Evolutionary conservation across 164 flowering plant genomes (phyloP), one percentile per base, ranked within the genome.

Genomic region (Macadamia tetraphylla): DNA sequence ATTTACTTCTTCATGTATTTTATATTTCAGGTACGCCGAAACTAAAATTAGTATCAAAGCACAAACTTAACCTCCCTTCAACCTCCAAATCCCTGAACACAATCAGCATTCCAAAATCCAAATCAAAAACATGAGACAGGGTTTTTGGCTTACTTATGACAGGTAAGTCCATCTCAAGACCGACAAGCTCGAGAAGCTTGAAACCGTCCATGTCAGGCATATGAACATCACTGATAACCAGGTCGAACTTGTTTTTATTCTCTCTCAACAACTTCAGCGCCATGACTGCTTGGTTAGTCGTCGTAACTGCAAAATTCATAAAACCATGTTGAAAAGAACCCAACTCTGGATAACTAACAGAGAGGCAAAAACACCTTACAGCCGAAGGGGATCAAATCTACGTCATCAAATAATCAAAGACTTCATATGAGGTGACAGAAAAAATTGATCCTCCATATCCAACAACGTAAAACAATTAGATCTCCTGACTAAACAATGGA

Each of bases 141-240:
- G 40, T 13, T 17, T 52, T 13, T 32, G 17, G 71, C 92, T 79
- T 82, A 93, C 98, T 93, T 74, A 93, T 91, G 59, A 93, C 98
- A 42, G 98, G 98, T 43, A 93, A 77, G 82, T 93, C 95, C 98
- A 93, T 90, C 77, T 91, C 97, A 63, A 93, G 92, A 42, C 96
- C 98, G 62, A 93, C 86, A 62, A 80, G 86, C 73, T 91, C 94
- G 58, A 93, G 88, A 60, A 93, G 97, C 83, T 86, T 89, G 65
- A 93, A 88, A 12, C 98, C 98, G 76, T 91, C 97, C 86, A 91
- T 93, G 73, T 91, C 98, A 1, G 98, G 98, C 98, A 93, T 93
- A 43, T 83, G 83, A 13, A 91, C 97, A 79, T 93, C 98, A 51
- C 88, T 91, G 46, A 93, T 88, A 55, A 93, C 88, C 57, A 93